Percentiles rank a stretch among this genome's conserved stretches.
Conservation (phyloP, 148 eudicot genomes). For the Camellia granthamiana region DNA sequence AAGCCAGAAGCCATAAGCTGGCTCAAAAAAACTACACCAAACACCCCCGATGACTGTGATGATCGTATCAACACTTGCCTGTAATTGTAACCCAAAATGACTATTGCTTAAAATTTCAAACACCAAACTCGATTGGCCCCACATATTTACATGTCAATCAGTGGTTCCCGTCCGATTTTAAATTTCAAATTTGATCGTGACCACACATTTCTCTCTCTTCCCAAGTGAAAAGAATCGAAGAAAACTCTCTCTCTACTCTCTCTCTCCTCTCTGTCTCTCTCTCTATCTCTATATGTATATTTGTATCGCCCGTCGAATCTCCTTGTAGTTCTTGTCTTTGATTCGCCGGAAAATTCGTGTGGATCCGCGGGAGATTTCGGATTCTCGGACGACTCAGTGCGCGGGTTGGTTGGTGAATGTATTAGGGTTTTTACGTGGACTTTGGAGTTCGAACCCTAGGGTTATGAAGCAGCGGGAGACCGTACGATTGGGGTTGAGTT, state of each 20-base stretch:
- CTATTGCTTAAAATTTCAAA: no score
- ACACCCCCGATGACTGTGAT: background rate
- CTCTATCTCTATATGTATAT: no score
- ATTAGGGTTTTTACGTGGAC: slow-evolving; percentile 23
- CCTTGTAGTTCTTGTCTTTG: background rate
- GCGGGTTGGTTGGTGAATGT: background rate
- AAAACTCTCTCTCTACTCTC: no score
- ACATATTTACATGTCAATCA: no score
- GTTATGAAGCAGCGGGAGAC: slow-evolving; percentile 19
- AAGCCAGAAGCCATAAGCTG: no score
- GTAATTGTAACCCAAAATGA: background rate
- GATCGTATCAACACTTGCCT: background rate
- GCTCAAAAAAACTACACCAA: no score
- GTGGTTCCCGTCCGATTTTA: background rate
- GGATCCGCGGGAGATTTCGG: background rate
- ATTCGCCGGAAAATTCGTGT: no score
- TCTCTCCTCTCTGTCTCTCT: background rate
- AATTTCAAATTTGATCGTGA: no score
- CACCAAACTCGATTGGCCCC: no score
- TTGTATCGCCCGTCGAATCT: background rate
- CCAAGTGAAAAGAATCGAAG: background rate
- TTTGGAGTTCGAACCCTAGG: slow-evolving; percentile 15
- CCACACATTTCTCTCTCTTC: background rate
- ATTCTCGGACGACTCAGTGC: background rate
- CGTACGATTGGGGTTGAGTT: slow-evolving; percentile 36